Percentiles rank a stretch among this genome's conserved stretches.
Evolutionary conservation across 805 yeast genomes (phyloP).

Genomic region (Komagataella phaffii): DNA sequence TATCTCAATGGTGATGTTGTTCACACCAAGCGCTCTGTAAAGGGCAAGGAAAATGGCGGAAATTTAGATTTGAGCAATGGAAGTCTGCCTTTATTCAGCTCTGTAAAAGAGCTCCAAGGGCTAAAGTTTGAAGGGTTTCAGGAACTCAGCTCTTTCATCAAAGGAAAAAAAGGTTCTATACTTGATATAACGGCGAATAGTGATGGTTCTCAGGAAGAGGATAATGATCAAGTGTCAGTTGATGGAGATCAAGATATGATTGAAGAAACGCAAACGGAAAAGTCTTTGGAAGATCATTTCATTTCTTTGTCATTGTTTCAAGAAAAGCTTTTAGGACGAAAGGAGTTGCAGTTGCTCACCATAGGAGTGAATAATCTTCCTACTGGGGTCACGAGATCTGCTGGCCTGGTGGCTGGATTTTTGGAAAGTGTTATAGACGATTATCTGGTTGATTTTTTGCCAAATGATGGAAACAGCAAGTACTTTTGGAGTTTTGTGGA

Average conservation of each 20-base stretch:
- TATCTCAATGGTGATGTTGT: background rate
- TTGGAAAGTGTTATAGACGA: conserved; percentile 4
- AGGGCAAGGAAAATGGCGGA: background rate
- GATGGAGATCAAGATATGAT: background rate
- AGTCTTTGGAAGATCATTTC: background rate
- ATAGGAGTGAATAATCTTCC: conserved; percentile 10
- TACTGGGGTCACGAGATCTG: conserved; percentile 5
- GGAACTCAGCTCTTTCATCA: background rate
- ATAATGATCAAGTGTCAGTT: background rate
- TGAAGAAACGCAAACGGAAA: background rate
- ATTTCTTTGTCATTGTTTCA: background rate
- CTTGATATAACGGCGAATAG: background rate
- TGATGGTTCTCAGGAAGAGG: background rate
- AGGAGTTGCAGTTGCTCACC: conserved; percentile 3
- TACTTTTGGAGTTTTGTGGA: conserved; percentile 14
- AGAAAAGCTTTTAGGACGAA: background rate
- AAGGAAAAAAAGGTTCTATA: background rate
- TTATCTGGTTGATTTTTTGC: background rate
- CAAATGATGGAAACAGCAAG: background rate
- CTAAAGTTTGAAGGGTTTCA: background rate
- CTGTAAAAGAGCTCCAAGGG: background rate
- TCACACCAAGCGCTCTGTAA: background rate
- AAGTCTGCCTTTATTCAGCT: background rate
- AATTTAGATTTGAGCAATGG: background rate
- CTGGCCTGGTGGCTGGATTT: conserved; percentile 9